Conservation (phyloP, 139 green algal genomes). For the Chlorella vulgaris region DNA sequence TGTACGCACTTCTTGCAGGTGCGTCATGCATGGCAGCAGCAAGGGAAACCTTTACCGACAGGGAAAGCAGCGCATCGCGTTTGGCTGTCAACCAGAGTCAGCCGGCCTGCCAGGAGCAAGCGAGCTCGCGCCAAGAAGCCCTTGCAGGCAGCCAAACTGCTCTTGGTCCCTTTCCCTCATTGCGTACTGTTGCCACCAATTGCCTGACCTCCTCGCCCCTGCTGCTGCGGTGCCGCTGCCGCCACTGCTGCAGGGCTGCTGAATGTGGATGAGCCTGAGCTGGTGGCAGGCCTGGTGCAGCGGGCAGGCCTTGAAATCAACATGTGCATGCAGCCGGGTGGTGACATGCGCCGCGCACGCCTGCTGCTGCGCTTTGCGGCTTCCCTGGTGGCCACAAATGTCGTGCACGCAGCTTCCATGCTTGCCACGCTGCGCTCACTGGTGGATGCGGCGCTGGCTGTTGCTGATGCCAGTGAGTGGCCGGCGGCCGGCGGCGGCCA, state of each 20-base stretch:
- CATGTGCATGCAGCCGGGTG: constrained; percentile 29
- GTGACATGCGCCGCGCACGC: constrained; percentile 45
- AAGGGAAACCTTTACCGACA: no score
- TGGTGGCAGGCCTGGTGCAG: constrained; percentile 46
- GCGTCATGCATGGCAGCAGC: constrained; percentile 7
- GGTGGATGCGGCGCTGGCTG: constrained; percentile 46
- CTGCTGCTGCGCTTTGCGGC: constrained; percentile 75
- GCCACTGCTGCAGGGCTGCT: constrained; percentile 49
- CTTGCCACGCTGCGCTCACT: constrained; percentile 52
- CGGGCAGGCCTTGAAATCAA: constrained; percentile 24
- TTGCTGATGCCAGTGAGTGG: constrained; percentile 16
- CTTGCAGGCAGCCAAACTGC: no score
- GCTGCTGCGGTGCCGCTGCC: background rate
- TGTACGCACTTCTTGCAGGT: constrained; percentile 81
- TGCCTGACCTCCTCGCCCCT: background rate
- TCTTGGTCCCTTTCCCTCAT: no score
- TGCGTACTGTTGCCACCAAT: no score
- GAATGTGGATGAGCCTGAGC: constrained; percentile 52
- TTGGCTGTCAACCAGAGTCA: no score
- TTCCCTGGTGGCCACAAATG: constrained; percentile 55
- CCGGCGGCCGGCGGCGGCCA: background rate
- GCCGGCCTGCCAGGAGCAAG: no score
- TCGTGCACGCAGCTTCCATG: constrained; percentile 58
- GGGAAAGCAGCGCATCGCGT: no score
- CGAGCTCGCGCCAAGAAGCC: no score